Conservation (phyloP, 2,329 filamentous ascomycete genomes). For the Coniochaeta sp. region DNA sequence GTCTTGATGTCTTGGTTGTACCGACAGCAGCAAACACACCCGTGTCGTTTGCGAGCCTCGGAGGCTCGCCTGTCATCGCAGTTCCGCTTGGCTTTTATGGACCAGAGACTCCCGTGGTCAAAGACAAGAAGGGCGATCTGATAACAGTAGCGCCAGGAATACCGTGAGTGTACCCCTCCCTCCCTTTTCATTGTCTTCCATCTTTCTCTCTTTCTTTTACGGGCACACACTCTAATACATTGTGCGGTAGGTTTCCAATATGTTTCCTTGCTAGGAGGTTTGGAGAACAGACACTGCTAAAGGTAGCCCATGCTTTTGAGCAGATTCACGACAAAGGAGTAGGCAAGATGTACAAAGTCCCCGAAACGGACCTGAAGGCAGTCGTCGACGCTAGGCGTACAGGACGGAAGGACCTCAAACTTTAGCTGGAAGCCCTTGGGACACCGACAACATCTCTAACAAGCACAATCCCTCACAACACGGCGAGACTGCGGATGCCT, state of each 20-base stretch:
- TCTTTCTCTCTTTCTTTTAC: no score
- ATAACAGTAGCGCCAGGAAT: not conserved
- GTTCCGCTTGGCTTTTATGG: not conserved
- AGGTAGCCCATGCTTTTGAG: slow-evolving; percentile 61
- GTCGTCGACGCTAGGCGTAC: not conserved
- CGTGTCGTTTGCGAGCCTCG: not conserved
- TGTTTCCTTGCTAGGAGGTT: slow-evolving; percentile 53
- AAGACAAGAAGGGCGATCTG: not conserved
- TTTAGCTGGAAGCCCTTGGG: no score
- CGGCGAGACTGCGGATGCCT: no score
- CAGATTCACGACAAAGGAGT: slow-evolving; percentile 34
- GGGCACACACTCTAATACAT: not conserved
- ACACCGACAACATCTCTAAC: no score
- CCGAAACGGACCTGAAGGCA: not conserved
- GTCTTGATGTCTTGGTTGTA: not conserved
- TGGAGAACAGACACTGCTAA: slow-evolving; percentile 53
- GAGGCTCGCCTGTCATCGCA: not conserved
- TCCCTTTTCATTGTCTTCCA: no score
- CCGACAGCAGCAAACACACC: not conserved
- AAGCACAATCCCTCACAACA: no score
- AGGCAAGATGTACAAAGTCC: not conserved
- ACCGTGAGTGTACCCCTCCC: slow-evolving; percentile 30
- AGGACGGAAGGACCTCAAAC: not conserved
- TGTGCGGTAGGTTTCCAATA: slow-evolving; percentile 20
- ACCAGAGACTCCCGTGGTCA: not conserved